These are phyloP conservation scores for Aspergillus bertholletiae DNA, from an alignment of 495 filamentous ascomycete species.

Conservation along the genomic window DNA sequence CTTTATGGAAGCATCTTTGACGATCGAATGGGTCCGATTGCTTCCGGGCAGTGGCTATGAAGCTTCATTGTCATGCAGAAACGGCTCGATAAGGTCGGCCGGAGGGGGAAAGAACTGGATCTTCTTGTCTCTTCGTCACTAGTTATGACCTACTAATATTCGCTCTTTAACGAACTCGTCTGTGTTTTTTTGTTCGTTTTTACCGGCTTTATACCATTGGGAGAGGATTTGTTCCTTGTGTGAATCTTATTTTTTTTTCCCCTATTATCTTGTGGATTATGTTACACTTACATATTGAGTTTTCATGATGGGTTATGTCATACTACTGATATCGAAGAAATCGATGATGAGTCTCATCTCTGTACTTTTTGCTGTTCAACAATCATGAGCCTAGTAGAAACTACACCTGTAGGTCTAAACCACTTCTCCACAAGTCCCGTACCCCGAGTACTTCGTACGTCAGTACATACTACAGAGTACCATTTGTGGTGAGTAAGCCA, in stretches of 20 bases:
- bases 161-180: constrained; percentile 16
- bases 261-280: background rate
- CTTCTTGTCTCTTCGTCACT: constrained; percentile 6
- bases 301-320: constrained; percentile 10
- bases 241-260: constrained; percentile 6
- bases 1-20: constrained; percentile 55
- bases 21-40: constrained; percentile 39
- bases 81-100: background rate
- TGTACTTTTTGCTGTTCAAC: too few species aligned
- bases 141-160: constrained; percentile 26
- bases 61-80: background rate
- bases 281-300: background rate
- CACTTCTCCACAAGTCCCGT: too few species aligned
- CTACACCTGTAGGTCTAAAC: too few species aligned
- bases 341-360: background rate
- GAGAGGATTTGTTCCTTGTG: constrained; percentile 7
- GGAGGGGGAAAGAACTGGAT: constrained; percentile 20
- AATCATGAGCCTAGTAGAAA: too few species aligned
- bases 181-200: constrained; percentile 1
- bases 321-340: background rate
- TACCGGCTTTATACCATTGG: constrained; percentile 22
- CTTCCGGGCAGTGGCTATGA: constrained; percentile 42
- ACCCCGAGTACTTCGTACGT: too few species aligned
- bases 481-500: too few species aligned
- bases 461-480: too few species aligned